Evolutionary conservation across 2,329 filamentous ascomycete genomes (phyloP).

Genomic region (Zymoseptoria crescenta): DNA sequence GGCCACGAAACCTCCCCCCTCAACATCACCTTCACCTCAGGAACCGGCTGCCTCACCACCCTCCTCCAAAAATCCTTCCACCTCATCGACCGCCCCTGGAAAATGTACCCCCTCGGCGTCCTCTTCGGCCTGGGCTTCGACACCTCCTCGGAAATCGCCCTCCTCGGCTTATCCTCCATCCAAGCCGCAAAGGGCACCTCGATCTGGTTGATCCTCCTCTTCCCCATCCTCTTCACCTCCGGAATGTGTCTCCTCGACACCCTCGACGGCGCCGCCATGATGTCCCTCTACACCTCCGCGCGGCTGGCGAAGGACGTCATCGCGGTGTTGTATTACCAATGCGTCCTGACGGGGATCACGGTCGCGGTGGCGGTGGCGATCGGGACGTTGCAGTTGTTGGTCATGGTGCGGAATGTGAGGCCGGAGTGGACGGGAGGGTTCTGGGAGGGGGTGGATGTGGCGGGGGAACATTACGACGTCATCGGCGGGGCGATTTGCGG

Average conservation of each 20-base stretch:
- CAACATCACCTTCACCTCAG: slow-evolving; percentile 63
- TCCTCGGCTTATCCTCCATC: slow-evolving; percentile 82
- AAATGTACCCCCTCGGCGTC: slow-evolving; percentile 88
- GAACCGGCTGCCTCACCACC: slow-evolving; percentile 64
- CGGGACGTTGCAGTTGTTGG: slow-evolving; percentile 75
- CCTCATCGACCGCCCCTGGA: slow-evolving; percentile 70
- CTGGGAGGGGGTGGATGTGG: slow-evolving; percentile 76
- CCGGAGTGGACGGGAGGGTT: slow-evolving; percentile 68
- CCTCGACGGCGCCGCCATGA: slow-evolving; percentile 88
- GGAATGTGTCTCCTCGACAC: slow-evolving; percentile 96
- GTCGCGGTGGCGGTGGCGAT: slow-evolving; percentile 79
- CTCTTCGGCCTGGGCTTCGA: slow-evolving; percentile 88
- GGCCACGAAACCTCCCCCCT: slow-evolving; percentile 29
- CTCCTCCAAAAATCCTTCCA: slow-evolving; percentile 70
- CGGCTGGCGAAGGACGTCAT: slow-evolving; percentile 70
- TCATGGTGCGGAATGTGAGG: slow-evolving; percentile 62
- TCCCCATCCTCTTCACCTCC: slow-evolving; percentile 82
- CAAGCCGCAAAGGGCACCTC: slow-evolving; percentile 79
- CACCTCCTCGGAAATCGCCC: slow-evolving; percentile 86
- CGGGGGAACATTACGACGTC: slow-evolving; percentile 75
- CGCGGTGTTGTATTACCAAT: slow-evolving; percentile 91
- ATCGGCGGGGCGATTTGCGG: slow-evolving; percentile 82
- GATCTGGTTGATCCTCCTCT: slow-evolving; percentile 90
- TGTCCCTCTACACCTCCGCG: slow-evolving; percentile 79
- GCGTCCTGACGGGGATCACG: slow-evolving; percentile 75